phyloP scores from a whole-genome alignment of 2,329 filamentous ascomycete genomes.

The Tolypocladium amazonense region DNA sequence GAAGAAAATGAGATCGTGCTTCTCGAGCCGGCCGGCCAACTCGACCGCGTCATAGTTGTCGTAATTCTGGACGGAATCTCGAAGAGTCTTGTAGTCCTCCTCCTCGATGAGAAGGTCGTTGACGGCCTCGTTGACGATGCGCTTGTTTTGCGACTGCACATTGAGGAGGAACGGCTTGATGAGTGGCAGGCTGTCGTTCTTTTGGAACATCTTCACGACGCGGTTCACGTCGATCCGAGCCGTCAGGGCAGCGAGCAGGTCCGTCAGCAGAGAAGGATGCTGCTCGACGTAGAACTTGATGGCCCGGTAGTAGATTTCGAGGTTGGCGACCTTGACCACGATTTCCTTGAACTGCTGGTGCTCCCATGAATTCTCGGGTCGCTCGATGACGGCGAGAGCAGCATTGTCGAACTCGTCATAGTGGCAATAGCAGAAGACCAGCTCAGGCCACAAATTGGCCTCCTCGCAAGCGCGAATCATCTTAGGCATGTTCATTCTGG shows the following conservation, averaged over 20 bases:
- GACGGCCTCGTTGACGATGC: slow-evolving; percentile 93
- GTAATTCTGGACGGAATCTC: slow-evolving; percentile 96
- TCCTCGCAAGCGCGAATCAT: slow-evolving; percentile 90
- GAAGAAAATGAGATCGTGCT: slow-evolving; percentile 98
- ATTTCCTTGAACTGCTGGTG: slow-evolving; percentile 99
- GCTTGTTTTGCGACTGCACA: slow-evolving; percentile 96
- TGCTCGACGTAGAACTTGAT: slow-evolving; percentile 97
- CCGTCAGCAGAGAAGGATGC: slow-evolving; percentile 90
- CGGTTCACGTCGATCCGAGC: slow-evolving; percentile 94
- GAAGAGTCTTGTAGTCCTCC: slow-evolving; percentile 97
- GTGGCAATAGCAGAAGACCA: slow-evolving; percentile 96
- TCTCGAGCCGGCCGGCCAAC: slow-evolving; percentile 84
- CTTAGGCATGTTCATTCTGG: slow-evolving; percentile 94
- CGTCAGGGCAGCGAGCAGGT: slow-evolving; percentile 86
- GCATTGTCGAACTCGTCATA: slow-evolving; percentile 99
- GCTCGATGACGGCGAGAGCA: slow-evolving; percentile 94
- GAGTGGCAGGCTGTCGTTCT: slow-evolving; percentile 92
- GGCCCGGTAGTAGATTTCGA: slow-evolving; percentile 97
- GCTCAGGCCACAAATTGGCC: slow-evolving; percentile 91
- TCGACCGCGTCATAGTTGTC: slow-evolving; percentile 98
- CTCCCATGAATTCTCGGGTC: slow-evolving; percentile 95
- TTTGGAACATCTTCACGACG: slow-evolving; percentile 98
- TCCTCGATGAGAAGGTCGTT: slow-evolving; percentile 97
- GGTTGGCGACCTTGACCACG: slow-evolving; percentile 90
- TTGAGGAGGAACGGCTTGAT: slow-evolving; percentile 98